Conservation (phyloP, 805 yeast genomes). For the Candida xiaguanensis region DNA sequence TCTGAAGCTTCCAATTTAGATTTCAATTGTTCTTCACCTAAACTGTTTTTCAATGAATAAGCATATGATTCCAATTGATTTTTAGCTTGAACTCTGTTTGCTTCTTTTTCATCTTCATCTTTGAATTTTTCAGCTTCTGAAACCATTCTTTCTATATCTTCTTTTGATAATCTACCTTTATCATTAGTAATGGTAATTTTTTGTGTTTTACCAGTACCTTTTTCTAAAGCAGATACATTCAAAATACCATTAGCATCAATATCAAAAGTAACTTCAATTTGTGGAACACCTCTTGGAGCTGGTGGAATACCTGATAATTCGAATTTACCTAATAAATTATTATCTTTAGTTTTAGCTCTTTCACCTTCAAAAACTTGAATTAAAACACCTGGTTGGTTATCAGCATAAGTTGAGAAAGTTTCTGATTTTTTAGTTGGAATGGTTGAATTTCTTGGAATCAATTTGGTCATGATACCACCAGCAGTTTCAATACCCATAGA, state of each 20-base stretch:
- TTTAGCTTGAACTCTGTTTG: constrained; percentile 88
- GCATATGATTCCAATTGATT: constrained; percentile 94
- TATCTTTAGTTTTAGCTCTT: constrained; percentile 93
- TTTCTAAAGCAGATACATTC: constrained; percentile 94
- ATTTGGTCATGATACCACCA: constrained; percentile 98
- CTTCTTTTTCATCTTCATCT: constrained; percentile 95
- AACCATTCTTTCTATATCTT: constrained; percentile 97
- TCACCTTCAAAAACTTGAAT: constrained; percentile 98
- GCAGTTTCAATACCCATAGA: constrained; percentile 98
- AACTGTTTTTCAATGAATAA: constrained; percentile 84
- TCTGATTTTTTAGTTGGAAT: constrained; percentile 97
- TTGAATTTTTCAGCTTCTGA: constrained; percentile 96
- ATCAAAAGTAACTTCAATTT: constrained; percentile 95
- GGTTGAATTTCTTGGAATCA: constrained; percentile 97
- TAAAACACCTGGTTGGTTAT: constrained; percentile 97
- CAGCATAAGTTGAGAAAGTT: constrained; percentile 94
- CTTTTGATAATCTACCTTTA: constrained; percentile 97
- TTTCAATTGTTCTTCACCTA: constrained; percentile 44
- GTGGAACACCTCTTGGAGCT: constrained; percentile 98
- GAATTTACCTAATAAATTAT: constrained; percentile 95
- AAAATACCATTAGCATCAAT: constrained; percentile 96
- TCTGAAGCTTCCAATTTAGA: constrained; percentile 55
- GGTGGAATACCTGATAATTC: constrained; percentile 97
- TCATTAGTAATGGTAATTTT: constrained; percentile 98
- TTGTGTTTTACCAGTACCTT: constrained; percentile 97